Conservation (phyloP, 192 early-diverging fungal genomes). For the Podila epigama region DNA sequence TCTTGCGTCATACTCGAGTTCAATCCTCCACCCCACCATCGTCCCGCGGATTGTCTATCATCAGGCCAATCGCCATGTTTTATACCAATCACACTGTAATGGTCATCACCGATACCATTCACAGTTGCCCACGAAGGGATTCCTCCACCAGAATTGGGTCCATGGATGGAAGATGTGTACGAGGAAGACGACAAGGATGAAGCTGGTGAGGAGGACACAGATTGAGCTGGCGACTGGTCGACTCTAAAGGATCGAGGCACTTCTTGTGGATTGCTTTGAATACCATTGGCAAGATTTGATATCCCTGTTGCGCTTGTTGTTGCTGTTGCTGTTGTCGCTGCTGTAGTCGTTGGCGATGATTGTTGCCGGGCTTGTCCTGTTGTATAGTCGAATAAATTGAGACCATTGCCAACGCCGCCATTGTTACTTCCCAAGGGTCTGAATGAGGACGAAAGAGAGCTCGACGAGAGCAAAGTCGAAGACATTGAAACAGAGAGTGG, state of each 20-base stretch:
- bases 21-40: constrained; percentile 31
- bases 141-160: no score
- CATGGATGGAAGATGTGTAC: background rate
- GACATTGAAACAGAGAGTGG: background rate
- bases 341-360: background rate
- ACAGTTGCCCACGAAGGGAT: background rate
- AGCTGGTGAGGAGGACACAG: background rate
- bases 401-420: background rate
- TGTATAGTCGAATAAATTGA: constrained; percentile 25
- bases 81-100: constrained; percentile 40
- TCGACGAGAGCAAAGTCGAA: background rate
- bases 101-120: background rate
- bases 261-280: no score
- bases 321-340: background rate
- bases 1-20: constrained; percentile 12
- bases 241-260: no score
- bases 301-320: background rate
- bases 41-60: constrained; percentile 5
- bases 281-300: no score
- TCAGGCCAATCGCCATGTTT: constrained; percentile 33
- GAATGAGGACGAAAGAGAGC: no score
- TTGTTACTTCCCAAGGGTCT: background rate
- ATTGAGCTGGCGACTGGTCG: background rate
- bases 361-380: constrained; percentile 8
- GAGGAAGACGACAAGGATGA: background rate